Evolutionary conservation across 2,329 filamentous ascomycete species (phyloP).

Genomic region (Rhynchosporium secalis): DNA sequence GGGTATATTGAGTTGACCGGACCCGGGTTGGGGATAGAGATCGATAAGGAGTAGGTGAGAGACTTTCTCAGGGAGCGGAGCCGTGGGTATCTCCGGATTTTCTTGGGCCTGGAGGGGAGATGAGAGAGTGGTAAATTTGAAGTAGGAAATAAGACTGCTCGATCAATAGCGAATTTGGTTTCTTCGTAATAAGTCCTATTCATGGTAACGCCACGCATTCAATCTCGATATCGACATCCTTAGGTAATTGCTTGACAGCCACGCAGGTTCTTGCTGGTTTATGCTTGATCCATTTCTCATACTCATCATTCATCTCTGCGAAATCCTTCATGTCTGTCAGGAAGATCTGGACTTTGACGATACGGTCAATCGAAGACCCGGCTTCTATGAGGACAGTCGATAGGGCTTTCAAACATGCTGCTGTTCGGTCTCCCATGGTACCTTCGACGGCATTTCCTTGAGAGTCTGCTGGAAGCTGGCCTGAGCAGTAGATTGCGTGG

Average conservation of each 20-base stretch:
- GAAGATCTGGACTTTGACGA: slow-evolving; percentile 93
- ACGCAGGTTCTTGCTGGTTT: slow-evolving; percentile 90
- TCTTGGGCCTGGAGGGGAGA: slow-evolving; percentile 63
- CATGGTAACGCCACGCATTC: slow-evolving; percentile 77
- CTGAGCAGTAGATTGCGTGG: slow-evolving; percentile 65
- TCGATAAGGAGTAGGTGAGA: slow-evolving; percentile 69
- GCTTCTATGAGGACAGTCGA: slow-evolving; percentile 80
- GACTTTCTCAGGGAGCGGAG: slow-evolving; percentile 55
- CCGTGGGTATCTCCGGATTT: slow-evolving; percentile 69
- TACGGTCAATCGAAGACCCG: slow-evolving; percentile 72
- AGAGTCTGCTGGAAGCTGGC: slow-evolving; percentile 43
- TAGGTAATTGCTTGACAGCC: slow-evolving; percentile 84
- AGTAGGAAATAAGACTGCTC: background rate
- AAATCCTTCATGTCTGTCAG: slow-evolving; percentile 90
- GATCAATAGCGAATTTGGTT: background rate
- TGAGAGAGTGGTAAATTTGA: slow-evolving; percentile 64
- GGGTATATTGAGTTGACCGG: slow-evolving; percentile 64
- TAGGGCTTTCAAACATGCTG: slow-evolving; percentile 71
- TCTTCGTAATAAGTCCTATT: background rate
- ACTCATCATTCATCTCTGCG: slow-evolving; percentile 80
- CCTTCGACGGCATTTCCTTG: slow-evolving; percentile 32
- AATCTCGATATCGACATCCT: slow-evolving; percentile 85
- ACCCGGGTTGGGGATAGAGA: slow-evolving; percentile 66
- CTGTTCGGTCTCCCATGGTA: slow-evolving; percentile 63
- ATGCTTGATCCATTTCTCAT: slow-evolving; percentile 78